Conservation (phyloP, 805 yeast genomes). For the Groenewaldozyma tartarivorans region DNA sequence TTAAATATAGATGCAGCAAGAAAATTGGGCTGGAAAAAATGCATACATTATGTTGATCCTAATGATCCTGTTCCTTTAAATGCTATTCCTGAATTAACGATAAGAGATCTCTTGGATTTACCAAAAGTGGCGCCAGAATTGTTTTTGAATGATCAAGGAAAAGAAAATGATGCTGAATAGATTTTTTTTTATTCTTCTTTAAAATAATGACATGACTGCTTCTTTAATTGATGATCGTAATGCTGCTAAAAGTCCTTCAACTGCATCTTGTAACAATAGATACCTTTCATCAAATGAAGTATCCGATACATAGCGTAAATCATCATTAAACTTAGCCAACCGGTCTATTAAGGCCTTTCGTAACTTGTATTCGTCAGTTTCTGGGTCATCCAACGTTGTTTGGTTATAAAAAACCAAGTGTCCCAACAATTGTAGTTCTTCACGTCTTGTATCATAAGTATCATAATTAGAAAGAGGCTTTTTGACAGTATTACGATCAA, state of each 20-base stretch:
- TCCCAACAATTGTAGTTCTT: not conserved
- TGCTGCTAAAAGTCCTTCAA: too few relatives aligned
- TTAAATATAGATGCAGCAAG: constrained; percentile 69
- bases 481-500: not conserved
- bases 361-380: not conserved
- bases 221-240: too few relatives aligned
- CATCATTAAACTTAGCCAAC: not conserved
- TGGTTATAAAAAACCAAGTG: not conserved
- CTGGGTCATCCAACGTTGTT: not conserved
- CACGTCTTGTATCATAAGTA: not conserved
- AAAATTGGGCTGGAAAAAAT: constrained; percentile 59
- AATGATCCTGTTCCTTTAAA: constrained; percentile 39
- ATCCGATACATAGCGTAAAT: not conserved
- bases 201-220: too few relatives aligned
- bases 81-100: constrained; percentile 37
- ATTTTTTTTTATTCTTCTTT: too few relatives aligned
- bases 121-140: constrained; percentile 43
- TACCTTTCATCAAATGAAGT: too few relatives aligned
- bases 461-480: not conserved
- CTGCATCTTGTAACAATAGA: too few relatives aligned
- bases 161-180: too few relatives aligned
- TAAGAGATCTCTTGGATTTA: constrained; percentile 50
- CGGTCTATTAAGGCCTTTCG: not conserved
- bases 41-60: constrained; percentile 68
- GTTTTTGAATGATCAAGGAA: constrained; percentile 26